Evolutionary conservation across 2,329 filamentous ascomycete species (phyloP).

Genomic region (Colletotrichum trifolii): DNA sequence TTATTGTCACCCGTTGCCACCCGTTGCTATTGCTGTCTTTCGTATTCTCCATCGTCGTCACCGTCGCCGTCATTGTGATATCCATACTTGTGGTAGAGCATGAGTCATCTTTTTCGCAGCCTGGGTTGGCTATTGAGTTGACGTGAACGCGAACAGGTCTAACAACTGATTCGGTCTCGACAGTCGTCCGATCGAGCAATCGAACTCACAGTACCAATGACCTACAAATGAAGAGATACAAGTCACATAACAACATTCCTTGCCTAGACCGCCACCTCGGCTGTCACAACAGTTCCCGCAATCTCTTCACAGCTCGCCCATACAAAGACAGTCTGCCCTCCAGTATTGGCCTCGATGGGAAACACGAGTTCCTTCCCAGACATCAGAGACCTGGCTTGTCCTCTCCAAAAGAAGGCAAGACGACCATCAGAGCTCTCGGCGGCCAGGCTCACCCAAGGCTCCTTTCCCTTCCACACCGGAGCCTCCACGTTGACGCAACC

Average conservation of each 20-base stretch:
- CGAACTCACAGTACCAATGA: too few species aligned
- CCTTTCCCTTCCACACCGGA: conserved; percentile 70
- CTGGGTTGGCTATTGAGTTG: too few species aligned
- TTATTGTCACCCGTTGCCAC: too few species aligned
- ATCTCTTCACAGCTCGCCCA: conserved; percentile 90
- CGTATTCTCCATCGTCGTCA: too few species aligned
- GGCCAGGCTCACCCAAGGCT: conserved; percentile 78
- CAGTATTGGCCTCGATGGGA: conserved; percentile 61
- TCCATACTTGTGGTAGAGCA: too few species aligned
- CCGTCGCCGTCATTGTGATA: too few species aligned
- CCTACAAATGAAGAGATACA: too few species aligned
- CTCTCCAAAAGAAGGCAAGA: conserved; percentile 75
- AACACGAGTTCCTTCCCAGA: conserved; percentile 68
- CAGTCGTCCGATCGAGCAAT: too few species aligned
- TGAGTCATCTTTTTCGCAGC: too few species aligned
- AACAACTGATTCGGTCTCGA: too few species aligned
- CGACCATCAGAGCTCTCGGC: conserved; percentile 76
- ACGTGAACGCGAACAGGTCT: too few species aligned
- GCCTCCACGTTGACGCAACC: conserved; percentile 76
- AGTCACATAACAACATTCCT: neutral
- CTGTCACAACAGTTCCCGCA: conserved; percentile 65
- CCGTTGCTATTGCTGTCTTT: too few species aligned
- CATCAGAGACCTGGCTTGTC: conserved; percentile 73
- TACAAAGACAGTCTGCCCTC: conserved; percentile 66
- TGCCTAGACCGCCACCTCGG: conserved; percentile 10